Conservation (phyloP, 257 asterid species). For the Solanum commersonii region DNA sequence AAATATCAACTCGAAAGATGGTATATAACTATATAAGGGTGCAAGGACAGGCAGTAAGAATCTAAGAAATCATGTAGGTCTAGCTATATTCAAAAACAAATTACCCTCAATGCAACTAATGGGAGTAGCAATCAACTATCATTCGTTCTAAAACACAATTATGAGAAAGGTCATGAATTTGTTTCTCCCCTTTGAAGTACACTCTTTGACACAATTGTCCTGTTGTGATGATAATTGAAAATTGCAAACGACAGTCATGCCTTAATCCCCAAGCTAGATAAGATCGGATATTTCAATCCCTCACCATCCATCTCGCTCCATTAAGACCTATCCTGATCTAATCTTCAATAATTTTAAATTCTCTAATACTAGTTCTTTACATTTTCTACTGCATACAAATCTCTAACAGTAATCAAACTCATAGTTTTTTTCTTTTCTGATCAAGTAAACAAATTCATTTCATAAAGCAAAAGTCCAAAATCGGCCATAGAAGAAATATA, state of each 20-base stretch:
- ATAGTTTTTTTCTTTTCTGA: background rate
- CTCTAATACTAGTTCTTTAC: background rate
- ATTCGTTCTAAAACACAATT: background rate
- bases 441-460: background rate
- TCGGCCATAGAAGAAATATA: background rate
- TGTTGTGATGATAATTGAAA: background rate
- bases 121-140: background rate
- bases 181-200: background rate
- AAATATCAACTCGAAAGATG: constrained; percentile 12
- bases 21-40: background rate
- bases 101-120: background rate
- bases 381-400: background rate
- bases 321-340: background rate
- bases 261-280: background rate
- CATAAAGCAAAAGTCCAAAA: background rate
- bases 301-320: background rate
- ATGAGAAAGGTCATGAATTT: background rate
- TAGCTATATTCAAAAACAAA: background rate
- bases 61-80: background rate
- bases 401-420: background rate
- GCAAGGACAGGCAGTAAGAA: background rate
- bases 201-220: background rate
- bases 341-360: background rate
- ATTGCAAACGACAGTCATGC: background rate
- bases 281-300: background rate